phyloP scores from a whole-genome alignment of 1,139 yeast genomes.

The Yamadazyma blattariae region DNA sequence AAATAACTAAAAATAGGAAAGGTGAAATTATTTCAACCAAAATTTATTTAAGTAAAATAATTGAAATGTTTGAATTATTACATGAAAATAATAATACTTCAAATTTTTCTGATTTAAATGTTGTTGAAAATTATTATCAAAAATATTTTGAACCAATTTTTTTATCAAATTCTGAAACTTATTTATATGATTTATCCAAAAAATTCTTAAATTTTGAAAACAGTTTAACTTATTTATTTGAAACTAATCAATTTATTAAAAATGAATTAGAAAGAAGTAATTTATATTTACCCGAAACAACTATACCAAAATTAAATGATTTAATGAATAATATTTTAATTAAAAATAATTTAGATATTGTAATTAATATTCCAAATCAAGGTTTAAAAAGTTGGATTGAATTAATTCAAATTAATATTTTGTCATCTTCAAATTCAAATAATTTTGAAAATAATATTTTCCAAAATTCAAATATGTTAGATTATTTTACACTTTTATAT shows the following conservation, averaged over 20 bases:
- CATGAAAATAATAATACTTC: conserved; percentile 31
- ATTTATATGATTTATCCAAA: conserved; percentile 47
- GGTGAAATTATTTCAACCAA: conserved; percentile 53
- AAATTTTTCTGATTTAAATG: conserved; percentile 22
- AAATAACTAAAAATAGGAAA: conserved; percentile 57
- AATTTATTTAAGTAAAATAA: conserved; percentile 55
- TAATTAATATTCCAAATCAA: conserved; percentile 10
- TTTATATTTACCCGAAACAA: conserved; percentile 52
- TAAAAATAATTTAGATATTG: conserved; percentile 50
- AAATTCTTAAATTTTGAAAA: conserved; percentile 9
- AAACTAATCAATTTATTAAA: conserved; percentile 47
- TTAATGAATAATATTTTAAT: conserved; percentile 64
- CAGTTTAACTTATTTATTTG: conserved; percentile 45
- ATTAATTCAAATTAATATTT: conserved; percentile 6
- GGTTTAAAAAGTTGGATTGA: conserved; percentile 13
- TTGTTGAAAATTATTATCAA: conserved; percentile 57
- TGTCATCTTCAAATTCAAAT: background rate
- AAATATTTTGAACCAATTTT: conserved; percentile 67
- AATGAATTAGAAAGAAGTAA: conserved; percentile 60
- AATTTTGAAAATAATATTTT: conserved; percentile 2
- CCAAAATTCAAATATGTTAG: conserved; percentile 11
- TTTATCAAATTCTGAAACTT: conserved; percentile 52
- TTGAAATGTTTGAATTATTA: conserved; percentile 66
- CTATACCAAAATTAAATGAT: conserved; percentile 52
- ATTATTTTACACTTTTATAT: conserved; percentile 42